A percentile compares a stretch with the other conserved stretches of the same genome.
Evolutionary conservation across 331 rosid species (phyloP).

Genomic region (Ulmus americana): DNA sequence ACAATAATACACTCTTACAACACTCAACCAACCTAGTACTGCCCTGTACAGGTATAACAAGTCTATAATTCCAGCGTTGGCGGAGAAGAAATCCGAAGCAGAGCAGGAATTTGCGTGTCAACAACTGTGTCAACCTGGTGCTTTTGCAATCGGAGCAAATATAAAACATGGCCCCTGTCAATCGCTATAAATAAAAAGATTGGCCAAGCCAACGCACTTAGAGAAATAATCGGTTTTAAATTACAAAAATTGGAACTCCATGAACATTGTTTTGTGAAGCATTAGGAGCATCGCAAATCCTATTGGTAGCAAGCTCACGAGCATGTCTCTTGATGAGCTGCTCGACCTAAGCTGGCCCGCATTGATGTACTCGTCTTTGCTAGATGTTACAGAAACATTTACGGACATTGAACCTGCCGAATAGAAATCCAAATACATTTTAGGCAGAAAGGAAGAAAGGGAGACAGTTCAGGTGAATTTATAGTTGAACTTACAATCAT

Average conservation of each 20-base stretch:
- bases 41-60: slow-evolving; percentile 13
- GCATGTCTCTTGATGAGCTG: slow-evolving; percentile 40
- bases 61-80: slow-evolving; percentile 2
- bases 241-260: slow-evolving; percentile 37
- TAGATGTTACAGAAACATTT: slow-evolving; percentile 66
- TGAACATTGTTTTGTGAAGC: slow-evolving; percentile 43
- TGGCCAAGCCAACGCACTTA: background rate
- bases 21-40: background rate
- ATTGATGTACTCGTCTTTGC: slow-evolving; percentile 61
- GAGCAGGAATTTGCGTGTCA: background rate
- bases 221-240: slow-evolving; percentile 8
- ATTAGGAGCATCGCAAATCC: slow-evolving; percentile 40
- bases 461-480: background rate
- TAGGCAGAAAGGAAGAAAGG: background rate
- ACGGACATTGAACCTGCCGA: slow-evolving; percentile 79
- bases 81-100: slow-evolving; percentile 4
- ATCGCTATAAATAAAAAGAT: background rate
- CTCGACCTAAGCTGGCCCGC: slow-evolving; percentile 55
- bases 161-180: background rate
- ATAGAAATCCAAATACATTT: slow-evolving; percentile 7
- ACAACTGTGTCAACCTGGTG: background rate
- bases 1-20: slow-evolving; percentile 9
- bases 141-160: background rate
- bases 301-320: slow-evolving; percentile 40
- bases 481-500: slow-evolving; percentile 61